Base-by-base conservation (phyloP, 2,329 filamentous ascomycete genomes). In the Sclerotiophoma versabilis region DNA sequence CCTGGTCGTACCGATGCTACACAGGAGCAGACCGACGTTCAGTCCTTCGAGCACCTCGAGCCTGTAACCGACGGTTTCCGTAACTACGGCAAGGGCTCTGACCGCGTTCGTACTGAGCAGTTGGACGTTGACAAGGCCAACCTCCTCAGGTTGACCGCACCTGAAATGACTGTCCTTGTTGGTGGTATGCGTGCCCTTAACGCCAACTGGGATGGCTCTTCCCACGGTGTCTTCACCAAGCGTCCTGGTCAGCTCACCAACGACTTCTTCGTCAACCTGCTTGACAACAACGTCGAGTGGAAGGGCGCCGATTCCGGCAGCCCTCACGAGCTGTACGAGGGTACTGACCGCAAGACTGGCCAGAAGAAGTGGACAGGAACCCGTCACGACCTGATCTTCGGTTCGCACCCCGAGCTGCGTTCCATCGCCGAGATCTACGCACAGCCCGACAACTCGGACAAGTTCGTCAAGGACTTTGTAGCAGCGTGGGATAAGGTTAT, bases 201-300 rank as follows among this genome's bases (percentile, higher is more conserved):
- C 70, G 79, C 84, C 71, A 93, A 92, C 80, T 90, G 81, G 59
- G 88, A 92, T 64, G 86, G 86, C 34, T 90, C 88, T 0, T 70
- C 79, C 20, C 75, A 84, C 53, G 90, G 90, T 54, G 82, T 92
- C 53, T 81, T 92, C 68, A 93, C 90, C 51, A 80, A 81, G 63
- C 80, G 79, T 7, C 87, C 88, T 1, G 90, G 90, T 34, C 76
- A 84, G 63, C 80, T 93, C 65, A 90, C 86, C 69, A 92, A 90
- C 75, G 90, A 92, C 77, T 93, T 91, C 82, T 93, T 93, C 69
- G 83, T 90, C 75, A 92, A 92, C 78, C 80, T 93, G 1, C 83
- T 93, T 20, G 88, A 91, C 68, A 84, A 82, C 66, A 78, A 76
- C 73, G 89, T 83, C 6, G 79, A 76, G 19, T 92, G 90, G 90